Conservation (phyloP, 495 filamentous ascomycete species). For the Hypomontagnella monticulosa region DNA sequence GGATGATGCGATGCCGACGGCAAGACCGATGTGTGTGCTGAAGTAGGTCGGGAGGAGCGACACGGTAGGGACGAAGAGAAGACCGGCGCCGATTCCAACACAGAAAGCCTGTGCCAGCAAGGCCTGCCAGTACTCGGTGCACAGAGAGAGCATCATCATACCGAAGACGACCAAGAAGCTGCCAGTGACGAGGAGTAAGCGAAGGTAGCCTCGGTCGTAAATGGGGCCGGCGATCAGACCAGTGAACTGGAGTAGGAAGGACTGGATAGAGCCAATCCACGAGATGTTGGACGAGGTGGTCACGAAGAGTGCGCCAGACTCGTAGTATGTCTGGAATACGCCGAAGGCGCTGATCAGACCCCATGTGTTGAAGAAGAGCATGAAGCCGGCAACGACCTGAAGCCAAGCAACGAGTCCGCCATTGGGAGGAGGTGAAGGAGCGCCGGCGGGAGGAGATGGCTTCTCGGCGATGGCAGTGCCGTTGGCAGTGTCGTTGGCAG, state of each 20-base stretch:
- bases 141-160: conserved; percentile 70
- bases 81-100: conserved; percentile 75
- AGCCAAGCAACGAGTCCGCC: conserved; percentile 14
- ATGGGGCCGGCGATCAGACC: conserved; percentile 51
- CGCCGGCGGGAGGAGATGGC: too few species aligned
- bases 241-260: conserved; percentile 47
- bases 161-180: conserved; percentile 72
- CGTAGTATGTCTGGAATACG: conserved; percentile 63
- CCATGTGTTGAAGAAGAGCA: conserved; percentile 35
- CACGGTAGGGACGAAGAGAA: conserved; percentile 74
- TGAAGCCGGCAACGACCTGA: conserved; percentile 12
- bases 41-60: conserved; percentile 81
- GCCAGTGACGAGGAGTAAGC: conserved; percentile 63
- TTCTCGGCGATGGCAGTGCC: too few species aligned
- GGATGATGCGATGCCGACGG: conserved; percentile 67
- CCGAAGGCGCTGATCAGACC: conserved; percentile 61
- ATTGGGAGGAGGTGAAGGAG: not conserved
- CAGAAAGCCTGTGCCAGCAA: conserved; percentile 81
- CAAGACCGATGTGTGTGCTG: conserved; percentile 68
- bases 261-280: conserved; percentile 55
- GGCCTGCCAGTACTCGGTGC: conserved; percentile 75
- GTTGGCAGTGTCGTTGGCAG: too few species aligned
- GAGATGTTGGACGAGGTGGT: conserved; percentile 14
- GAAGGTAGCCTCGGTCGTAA: conserved; percentile 69
- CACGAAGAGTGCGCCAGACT: conserved; percentile 42